Percentiles rank a stretch among this genome's conserved stretches.
Conservation (phyloP, 1,284 basidiomycete species). For the Heterobasidion occidentale region DNA sequence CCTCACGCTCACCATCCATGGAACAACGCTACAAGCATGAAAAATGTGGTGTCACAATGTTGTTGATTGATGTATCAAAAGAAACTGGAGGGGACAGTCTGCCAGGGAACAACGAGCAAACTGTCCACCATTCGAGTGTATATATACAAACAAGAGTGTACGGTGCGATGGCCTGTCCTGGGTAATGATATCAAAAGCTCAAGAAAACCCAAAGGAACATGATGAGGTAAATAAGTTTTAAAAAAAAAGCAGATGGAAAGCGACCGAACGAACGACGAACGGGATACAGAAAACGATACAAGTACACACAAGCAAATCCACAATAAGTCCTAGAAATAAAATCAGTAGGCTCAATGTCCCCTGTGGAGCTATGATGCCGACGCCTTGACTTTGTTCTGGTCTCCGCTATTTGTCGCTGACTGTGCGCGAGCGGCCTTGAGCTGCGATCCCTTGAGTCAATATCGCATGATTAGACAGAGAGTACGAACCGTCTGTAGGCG, state of each 20-base stretch:
- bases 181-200: too few species aligned
- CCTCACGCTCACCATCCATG: too few species aligned
- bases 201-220: not conserved
- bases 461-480: not conserved
- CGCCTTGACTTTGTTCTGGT: not conserved
- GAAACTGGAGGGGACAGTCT: too few species aligned
- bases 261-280: too few species aligned
- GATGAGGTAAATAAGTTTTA: not conserved
- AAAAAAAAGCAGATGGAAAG: not conserved
- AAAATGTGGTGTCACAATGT: too few species aligned
- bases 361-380: not conserved
- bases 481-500: conserved; percentile 27
- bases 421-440: too few species aligned
- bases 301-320: not conserved
- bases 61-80: too few species aligned
- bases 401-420: not conserved
- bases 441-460: not conserved
- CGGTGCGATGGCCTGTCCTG: too few species aligned
- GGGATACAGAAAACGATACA: not conserved
- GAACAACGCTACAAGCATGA: too few species aligned
- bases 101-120: too few species aligned
- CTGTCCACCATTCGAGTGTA: too few species aligned
- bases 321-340: not conserved
- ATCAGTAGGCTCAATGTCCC: not conserved
- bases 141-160: too few species aligned